These are phyloP conservation scores for Panus rudis DNA, from an alignment of 768 basidiomycete species.

Conservation along the genomic window DNA sequence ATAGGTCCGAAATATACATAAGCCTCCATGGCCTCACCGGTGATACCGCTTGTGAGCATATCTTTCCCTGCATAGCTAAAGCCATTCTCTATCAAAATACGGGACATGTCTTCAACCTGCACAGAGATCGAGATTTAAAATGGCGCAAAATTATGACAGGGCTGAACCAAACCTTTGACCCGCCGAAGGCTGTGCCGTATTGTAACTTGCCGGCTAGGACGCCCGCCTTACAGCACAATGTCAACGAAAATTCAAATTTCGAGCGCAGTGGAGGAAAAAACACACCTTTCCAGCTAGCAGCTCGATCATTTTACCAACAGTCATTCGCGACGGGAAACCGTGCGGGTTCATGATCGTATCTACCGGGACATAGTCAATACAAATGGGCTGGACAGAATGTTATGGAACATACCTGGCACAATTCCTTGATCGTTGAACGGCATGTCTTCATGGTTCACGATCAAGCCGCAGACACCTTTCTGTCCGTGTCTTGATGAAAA, in stretches of 20 bases:
- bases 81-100: constrained; percentile 88
- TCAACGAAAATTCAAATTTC: background rate
- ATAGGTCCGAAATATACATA: constrained; percentile 99
- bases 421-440: constrained; percentile 99
- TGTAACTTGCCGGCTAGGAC: constrained; percentile 85
- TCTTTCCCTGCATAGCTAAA: constrained; percentile 99
- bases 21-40: constrained; percentile 91
- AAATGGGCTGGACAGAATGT: constrained; percentile 7
- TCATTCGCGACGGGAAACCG: constrained; percentile 99
- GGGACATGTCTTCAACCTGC: constrained; percentile 96
- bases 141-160: constrained; percentile 5
- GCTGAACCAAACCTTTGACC: constrained; percentile 69
- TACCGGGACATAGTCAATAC: constrained; percentile 20
- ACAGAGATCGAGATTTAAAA: constrained; percentile 1
- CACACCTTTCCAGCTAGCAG: constrained; percentile 86
- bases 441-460: constrained; percentile 98
- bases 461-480: constrained; percentile 97
- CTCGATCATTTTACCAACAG: constrained; percentile 99
- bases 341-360: constrained; percentile 99
- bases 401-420: constrained; percentile 60
- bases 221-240: constrained; percentile 57
- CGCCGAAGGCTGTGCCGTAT: constrained; percentile 95
- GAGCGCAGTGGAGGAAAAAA: background rate
- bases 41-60: constrained; percentile 97
- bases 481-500: constrained; percentile 98